A percentile compares a stretch with the other conserved stretches of the same genome.
Evolutionary conservation across 2,329 filamentous ascomycete species (phyloP).

Genomic region (Fonsecaea nubica): DNA sequence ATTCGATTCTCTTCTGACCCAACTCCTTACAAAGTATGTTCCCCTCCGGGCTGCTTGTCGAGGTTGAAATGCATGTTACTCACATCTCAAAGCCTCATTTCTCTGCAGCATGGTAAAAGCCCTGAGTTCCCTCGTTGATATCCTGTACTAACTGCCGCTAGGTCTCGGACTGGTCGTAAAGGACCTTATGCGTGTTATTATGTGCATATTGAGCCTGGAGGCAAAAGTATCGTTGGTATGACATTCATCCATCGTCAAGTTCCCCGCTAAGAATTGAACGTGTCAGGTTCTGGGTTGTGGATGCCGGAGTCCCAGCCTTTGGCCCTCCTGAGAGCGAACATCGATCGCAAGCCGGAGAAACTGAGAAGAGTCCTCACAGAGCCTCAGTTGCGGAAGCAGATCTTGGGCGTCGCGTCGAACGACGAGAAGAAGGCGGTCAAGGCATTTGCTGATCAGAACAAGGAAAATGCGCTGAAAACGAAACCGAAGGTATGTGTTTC

Average conservation of each 20-base stretch:
- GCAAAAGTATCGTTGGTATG: slow-evolving; percentile 73
- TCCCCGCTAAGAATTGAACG: slow-evolving; percentile 8
- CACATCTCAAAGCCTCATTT: slow-evolving; percentile 69
- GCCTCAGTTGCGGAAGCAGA: slow-evolving; percentile 66
- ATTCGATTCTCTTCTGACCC: slow-evolving; percentile 77
- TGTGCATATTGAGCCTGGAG: slow-evolving; percentile 76
- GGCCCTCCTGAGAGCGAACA: slow-evolving; percentile 71
- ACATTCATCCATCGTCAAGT: slow-evolving; percentile 37
- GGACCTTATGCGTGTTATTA: slow-evolving; percentile 90
- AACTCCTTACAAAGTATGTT: slow-evolving; percentile 81
- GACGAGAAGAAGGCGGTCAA: slow-evolving; percentile 67
- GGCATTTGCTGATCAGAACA: slow-evolving; percentile 74
- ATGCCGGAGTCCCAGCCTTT: slow-evolving; percentile 73
- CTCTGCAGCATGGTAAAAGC: slow-evolving; percentile 74
- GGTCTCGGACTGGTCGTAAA: slow-evolving; percentile 84
- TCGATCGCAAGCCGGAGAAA: slow-evolving; percentile 73
- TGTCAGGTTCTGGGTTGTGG: slow-evolving; percentile 78
- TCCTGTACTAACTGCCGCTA: slow-evolving; percentile 39
- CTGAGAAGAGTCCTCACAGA: slow-evolving; percentile 73
- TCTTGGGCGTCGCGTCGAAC: slow-evolving; percentile 64
- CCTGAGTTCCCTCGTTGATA: neutral
- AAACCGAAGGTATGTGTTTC: slow-evolving; percentile 74
- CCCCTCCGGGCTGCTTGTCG: slow-evolving; percentile 19
- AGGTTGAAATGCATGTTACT: slow-evolving; percentile 39
- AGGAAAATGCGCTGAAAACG: slow-evolving; percentile 78